These are phyloP conservation scores for Penicillium cinerascens DNA, from an alignment of 495 filamentous ascomycete species.

Conservation along the genomic window DNA sequence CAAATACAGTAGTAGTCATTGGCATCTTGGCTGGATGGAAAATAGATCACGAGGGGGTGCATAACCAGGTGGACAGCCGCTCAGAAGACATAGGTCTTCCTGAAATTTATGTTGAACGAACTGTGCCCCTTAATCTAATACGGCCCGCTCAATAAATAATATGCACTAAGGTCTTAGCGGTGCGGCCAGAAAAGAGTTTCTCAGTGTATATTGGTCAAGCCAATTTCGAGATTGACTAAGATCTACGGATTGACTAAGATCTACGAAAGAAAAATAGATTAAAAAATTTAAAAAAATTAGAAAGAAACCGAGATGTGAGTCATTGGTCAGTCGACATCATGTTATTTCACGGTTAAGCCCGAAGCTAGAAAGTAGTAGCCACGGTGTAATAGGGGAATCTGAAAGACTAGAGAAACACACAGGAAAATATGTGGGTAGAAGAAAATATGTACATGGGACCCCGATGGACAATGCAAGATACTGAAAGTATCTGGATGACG, in stretches of 20 bases:
- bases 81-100: neutral
- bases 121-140: no score
- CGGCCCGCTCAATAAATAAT: no score
- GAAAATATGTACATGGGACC: slow-evolving; percentile 10
- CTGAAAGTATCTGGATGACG: slow-evolving; percentile 9
- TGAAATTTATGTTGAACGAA: neutral
- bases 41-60: neutral
- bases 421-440: neutral
- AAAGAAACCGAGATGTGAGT: slow-evolving; percentile 2
- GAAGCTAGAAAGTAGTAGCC: slow-evolving; percentile 30
- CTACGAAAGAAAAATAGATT: neutral
- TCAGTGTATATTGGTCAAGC: no score
- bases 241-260: no score
- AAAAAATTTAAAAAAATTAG: neutral
- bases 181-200: no score
- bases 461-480: slow-evolving; percentile 19
- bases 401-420: slow-evolving; percentile 3
- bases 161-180: no score
- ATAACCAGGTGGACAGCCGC: neutral
- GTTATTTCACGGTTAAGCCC: slow-evolving; percentile 19
- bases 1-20: no score
- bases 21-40: neutral
- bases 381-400: slow-evolving; percentile 25
- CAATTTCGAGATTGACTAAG: no score
- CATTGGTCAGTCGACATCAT: slow-evolving; percentile 7